Evolutionary conservation across 2,329 filamentous ascomycete species (phyloP).

Genomic region (Huntiella omanensis): DNA sequence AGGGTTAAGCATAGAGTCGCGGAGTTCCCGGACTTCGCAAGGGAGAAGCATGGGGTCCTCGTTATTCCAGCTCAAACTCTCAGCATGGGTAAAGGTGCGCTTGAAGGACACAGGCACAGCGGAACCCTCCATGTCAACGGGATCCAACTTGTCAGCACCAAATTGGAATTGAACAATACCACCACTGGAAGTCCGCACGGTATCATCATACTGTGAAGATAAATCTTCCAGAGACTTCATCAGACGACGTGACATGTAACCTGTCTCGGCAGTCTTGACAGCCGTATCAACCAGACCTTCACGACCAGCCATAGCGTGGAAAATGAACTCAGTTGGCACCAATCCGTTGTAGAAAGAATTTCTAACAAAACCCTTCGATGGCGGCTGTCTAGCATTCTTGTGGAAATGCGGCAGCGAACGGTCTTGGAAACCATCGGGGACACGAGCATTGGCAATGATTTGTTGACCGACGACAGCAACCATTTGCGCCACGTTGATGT

Average conservation of each 20-base stretch:
- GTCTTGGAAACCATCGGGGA: constrained; percentile 91
- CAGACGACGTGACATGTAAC: constrained; percentile 93
- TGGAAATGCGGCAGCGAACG: constrained; percentile 87
- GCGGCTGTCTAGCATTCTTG: constrained; percentile 80
- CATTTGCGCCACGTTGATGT: constrained; percentile 99
- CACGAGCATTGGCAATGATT: constrained; percentile 85
- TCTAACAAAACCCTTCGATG: constrained; percentile 86
- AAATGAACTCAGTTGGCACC: constrained; percentile 80
- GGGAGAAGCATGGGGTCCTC: constrained; percentile 54
- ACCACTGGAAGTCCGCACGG: constrained; percentile 75
- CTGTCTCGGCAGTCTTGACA: constrained; percentile 96
- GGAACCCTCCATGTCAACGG: constrained; percentile 91
- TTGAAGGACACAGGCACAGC: constrained; percentile 85
- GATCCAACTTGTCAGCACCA: constrained; percentile 86
- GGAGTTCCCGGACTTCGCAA: constrained; percentile 50
- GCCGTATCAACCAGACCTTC: constrained; percentile 97
- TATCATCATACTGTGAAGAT: constrained; percentile 84
- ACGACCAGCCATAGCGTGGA: constrained; percentile 95
- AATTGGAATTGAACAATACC: constrained; percentile 94
- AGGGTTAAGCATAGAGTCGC: constrained; percentile 45
- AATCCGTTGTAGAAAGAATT: constrained; percentile 96
- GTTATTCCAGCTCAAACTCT: constrained; percentile 63
- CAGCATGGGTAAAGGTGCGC: constrained; percentile 68
- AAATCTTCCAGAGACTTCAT: constrained; percentile 98
- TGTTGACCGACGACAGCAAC: constrained; percentile 93